Conservation (phyloP, 2,329 filamentous ascomycete species). For the Epicoccum nigrum region DNA sequence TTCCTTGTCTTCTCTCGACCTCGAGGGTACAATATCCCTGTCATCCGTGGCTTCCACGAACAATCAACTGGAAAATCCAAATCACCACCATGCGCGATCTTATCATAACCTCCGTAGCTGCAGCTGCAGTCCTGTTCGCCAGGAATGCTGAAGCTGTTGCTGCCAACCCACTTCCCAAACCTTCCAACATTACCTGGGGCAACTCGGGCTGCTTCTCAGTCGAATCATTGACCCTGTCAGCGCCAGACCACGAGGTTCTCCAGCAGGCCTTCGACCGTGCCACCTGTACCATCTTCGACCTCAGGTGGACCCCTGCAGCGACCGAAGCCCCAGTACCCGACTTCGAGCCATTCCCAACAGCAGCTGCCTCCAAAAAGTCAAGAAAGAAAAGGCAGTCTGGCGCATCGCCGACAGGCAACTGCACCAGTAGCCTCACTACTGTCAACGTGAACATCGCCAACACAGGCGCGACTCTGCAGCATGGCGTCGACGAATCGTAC, state of each 20-base stretch:
- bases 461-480: constrained; percentile 56
- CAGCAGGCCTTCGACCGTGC: constrained; percentile 58
- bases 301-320: constrained; percentile 62
- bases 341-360: constrained; percentile 60
- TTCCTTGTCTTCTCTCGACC: constrained; percentile 1
- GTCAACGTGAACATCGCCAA: constrained; percentile 57
- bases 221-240: constrained; percentile 48
- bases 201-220: constrained; percentile 57
- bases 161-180: constrained; percentile 62
- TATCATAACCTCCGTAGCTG: constrained; percentile 37
- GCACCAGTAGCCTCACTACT: constrained; percentile 45
- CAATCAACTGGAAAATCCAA: neutral
- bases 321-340: constrained; percentile 58
- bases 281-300: constrained; percentile 53
- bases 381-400: constrained; percentile 33
- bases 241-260: constrained; percentile 45
- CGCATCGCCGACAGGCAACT: constrained; percentile 24
- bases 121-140: constrained; percentile 45
- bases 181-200: constrained; percentile 60
- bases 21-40: neutral
- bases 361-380: constrained; percentile 29
- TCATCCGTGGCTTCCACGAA: neutral
- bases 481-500: constrained; percentile 65
- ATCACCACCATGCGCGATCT: constrained; percentile 37
- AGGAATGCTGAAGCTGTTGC: constrained; percentile 52